phyloP scores from a whole-genome alignment of 2,329 filamentous ascomycete genomes.

The Colletotrichum tofieldiae region DNA sequence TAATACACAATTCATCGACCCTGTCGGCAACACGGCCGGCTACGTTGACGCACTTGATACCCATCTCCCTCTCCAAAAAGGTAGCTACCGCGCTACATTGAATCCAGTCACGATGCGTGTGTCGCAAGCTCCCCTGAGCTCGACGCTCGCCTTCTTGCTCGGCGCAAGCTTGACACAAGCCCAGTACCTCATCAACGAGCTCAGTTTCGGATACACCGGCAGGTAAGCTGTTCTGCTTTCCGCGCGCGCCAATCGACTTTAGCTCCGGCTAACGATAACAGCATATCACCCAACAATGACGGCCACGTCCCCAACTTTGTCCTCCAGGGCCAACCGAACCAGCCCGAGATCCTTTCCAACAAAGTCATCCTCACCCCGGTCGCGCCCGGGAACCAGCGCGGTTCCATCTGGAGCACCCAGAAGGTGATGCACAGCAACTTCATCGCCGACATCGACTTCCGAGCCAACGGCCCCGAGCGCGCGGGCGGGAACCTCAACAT shows the following conservation, averaged over 20 bases:
- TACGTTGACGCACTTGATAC: constrained; percentile 38
- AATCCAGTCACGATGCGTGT: constrained; percentile 60
- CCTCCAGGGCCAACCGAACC: constrained; percentile 69
- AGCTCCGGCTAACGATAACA: constrained; percentile 27
- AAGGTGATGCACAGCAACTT: constrained; percentile 78
- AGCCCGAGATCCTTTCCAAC: constrained; percentile 83
- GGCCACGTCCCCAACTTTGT: constrained; percentile 67
- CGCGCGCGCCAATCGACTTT: background rate
- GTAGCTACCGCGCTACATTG: constrained; percentile 28
- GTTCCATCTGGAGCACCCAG: constrained; percentile 84
- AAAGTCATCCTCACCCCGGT: constrained; percentile 93
- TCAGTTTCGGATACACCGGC: constrained; percentile 83
- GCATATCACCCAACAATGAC: constrained; percentile 42
- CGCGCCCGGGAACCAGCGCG: constrained; percentile 87
- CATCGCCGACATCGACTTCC: constrained; percentile 89
- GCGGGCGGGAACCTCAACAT: constrained; percentile 92
- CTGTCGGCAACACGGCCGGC: constrained; percentile 35
- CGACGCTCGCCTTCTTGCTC: constrained; percentile 60
- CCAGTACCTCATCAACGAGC: constrained; percentile 78
- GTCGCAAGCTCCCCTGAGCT: constrained; percentile 44
- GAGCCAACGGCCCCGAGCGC: constrained; percentile 87
- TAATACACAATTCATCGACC: constrained; percentile 40
- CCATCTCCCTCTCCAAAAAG: constrained; percentile 11
- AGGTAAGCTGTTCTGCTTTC: constrained; percentile 61
- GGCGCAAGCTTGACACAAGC: constrained; percentile 69